Percentiles rank a stretch among this genome's conserved stretches.
phyloP scores from a whole-genome alignment of 805 yeast species.

The Teunomyces gatunensis region DNA sequence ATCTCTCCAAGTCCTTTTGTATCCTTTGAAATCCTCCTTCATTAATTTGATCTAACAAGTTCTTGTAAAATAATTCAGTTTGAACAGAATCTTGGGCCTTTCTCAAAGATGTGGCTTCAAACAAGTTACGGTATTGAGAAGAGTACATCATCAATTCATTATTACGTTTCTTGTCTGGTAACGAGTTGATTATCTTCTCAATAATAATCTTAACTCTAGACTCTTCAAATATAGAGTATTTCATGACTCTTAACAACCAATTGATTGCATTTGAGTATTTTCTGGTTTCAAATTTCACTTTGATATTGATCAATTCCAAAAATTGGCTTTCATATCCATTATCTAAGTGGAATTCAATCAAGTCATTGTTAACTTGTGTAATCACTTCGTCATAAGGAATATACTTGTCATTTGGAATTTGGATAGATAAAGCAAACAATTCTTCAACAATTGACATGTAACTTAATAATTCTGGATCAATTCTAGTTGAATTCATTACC shows the following conservation, averaged over 20 bases:
- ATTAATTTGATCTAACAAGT: slow-evolving; percentile 45
- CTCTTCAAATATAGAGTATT: slow-evolving; percentile 67
- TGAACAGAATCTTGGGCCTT: slow-evolving; percentile 64
- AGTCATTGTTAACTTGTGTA: slow-evolving; percentile 66
- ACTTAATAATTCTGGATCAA: slow-evolving; percentile 55
- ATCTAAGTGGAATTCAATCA: slow-evolving; percentile 56
- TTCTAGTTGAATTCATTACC: slow-evolving; percentile 52
- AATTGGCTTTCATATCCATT: slow-evolving; percentile 59
- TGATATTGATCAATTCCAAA: slow-evolving; percentile 64
- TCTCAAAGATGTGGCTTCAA: slow-evolving; percentile 59
- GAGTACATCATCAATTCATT: slow-evolving; percentile 67
- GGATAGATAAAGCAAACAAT: slow-evolving; percentile 70
- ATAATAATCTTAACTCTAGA: slow-evolving; percentile 64
- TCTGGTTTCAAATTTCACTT: slow-evolving; percentile 55
- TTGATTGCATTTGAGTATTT: slow-evolving; percentile 68
- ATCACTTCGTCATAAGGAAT: slow-evolving; percentile 77
- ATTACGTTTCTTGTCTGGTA: slow-evolving; percentile 62
- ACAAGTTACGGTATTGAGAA: slow-evolving; percentile 50
- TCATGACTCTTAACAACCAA: slow-evolving; percentile 71
- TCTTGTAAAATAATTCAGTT: slow-evolving; percentile 56
- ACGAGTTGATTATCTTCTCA: slow-evolving; percentile 56
- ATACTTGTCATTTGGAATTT: slow-evolving; percentile 54
- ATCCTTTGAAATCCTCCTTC: slow-evolving; percentile 49
- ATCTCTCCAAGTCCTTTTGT: slow-evolving; percentile 46
- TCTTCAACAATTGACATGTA: slow-evolving; percentile 63